Evolutionary conservation across 352 stramenopile species (phyloP).

Genomic region (Phytophthora hybrid): DNA sequence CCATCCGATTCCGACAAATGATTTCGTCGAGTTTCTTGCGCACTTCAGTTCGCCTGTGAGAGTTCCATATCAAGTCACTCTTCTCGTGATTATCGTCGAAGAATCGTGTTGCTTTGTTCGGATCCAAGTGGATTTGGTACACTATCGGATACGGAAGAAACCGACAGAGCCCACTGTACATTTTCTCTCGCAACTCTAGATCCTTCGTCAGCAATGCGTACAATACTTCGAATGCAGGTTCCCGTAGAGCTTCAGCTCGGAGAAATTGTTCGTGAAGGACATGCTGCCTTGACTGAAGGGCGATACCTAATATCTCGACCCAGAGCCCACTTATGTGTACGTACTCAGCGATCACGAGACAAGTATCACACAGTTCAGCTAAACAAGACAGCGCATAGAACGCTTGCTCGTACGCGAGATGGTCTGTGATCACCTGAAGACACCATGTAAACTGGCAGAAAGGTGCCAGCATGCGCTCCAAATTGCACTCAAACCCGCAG

Average conservation of each 20-base stretch:
- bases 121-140: conserved; percentile 86
- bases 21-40: conserved; percentile 80
- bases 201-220: conserved; percentile 84
- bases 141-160: conserved; percentile 87
- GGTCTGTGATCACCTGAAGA: conserved; percentile 84
- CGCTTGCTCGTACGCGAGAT: conserved; percentile 82
- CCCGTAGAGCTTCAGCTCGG: conserved; percentile 73
- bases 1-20: conserved; percentile 79
- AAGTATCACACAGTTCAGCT: conserved; percentile 81
- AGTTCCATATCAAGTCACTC: conserved; percentile 88
- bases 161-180: conserved; percentile 75
- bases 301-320: conserved; percentile 83
- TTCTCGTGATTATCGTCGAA: conserved; percentile 90
- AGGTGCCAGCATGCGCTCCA: conserved; percentile 79
- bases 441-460: conserved; percentile 86
- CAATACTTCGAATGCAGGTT: conserved; percentile 84
- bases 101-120: conserved; percentile 71
- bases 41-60: conserved; percentile 75
- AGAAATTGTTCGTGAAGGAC: conserved; percentile 87
- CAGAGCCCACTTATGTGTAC: conserved; percentile 76
- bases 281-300: conserved; percentile 81
- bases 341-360: conserved; percentile 78
- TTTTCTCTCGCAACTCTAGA: conserved; percentile 65
- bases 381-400: conserved; percentile 82
- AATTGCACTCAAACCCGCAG: conserved; percentile 71